Conservation (phyloP, 352 stramenopile species). For the Phytophthora multivora region DNA sequence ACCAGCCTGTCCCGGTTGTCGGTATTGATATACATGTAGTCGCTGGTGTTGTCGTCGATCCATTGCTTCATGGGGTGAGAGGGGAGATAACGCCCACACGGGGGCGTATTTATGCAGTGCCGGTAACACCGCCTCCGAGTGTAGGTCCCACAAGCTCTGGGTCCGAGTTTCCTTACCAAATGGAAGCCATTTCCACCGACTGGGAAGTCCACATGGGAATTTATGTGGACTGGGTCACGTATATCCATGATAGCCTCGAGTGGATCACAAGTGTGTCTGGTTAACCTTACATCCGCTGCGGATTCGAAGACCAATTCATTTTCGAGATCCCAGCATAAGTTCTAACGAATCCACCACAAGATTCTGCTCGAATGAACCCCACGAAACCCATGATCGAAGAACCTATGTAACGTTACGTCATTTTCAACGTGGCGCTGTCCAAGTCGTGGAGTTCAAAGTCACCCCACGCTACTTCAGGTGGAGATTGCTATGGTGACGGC, state of each 20-base stretch:
- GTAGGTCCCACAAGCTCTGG: background rate
- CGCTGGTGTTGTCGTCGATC: no score
- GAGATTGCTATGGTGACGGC: background rate
- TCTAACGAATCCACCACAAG: background rate
- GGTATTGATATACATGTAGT: background rate
- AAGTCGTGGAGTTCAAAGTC: background rate
- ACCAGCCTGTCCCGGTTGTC: background rate
- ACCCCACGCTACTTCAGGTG: background rate
- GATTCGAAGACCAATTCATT: background rate
- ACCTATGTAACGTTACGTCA: background rate
- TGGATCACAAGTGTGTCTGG: no score
- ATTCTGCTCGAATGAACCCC: background rate
- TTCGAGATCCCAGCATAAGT: background rate
- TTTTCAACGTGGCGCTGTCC: background rate
- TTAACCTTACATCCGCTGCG: background rate
- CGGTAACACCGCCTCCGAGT: background rate
- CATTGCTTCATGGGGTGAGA: background rate
- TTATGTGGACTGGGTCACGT: background rate
- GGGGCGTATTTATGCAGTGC: background rate
- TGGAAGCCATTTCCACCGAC: background rate
- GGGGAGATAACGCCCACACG: background rate
- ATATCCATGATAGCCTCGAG: background rate
- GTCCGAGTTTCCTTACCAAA: background rate
- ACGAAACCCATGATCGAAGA: background rate
- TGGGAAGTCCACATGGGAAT: background rate